Conservation (phyloP, 2,329 filamentous ascomycete genomes). For the Fusarium clavum region DNA sequence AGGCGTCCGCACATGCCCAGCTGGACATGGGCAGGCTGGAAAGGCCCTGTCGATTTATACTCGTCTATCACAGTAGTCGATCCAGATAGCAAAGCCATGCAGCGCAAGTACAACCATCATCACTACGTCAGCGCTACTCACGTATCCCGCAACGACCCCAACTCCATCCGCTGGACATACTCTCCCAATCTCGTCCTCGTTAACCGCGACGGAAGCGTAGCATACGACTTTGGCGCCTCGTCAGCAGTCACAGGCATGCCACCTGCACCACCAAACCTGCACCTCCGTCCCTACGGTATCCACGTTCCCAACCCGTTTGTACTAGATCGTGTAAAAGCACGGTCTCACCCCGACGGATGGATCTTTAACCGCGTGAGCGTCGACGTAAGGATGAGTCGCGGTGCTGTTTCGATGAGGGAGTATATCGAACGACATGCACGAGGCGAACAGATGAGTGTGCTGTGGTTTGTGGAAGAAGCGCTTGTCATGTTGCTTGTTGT, state of each 20-base stretch:
- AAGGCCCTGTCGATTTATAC: constrained; percentile 50
- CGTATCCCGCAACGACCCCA: constrained; percentile 49
- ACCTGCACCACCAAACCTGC: constrained; percentile 37
- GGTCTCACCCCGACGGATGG: constrained; percentile 49
- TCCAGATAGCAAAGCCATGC: constrained; percentile 44
- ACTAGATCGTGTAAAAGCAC: constrained; percentile 51
- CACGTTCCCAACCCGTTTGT: constrained; percentile 51
- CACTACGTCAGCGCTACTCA: constrained; percentile 53
- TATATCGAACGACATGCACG: constrained; percentile 51
- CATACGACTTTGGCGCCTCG: constrained; percentile 49
- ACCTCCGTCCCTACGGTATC: constrained; percentile 46
- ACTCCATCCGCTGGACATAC: constrained; percentile 50
- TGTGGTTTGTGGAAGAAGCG: constrained; percentile 53
- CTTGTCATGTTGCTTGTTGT: constrained; percentile 51
- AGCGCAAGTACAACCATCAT: constrained; percentile 50
- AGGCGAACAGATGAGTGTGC: constrained; percentile 52
- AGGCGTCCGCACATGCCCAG: constrained; percentile 50
- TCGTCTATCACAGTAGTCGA: constrained; percentile 51
- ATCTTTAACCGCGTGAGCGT: constrained; percentile 52
- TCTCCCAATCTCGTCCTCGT: constrained; percentile 50
- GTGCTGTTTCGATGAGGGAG: constrained; percentile 46
- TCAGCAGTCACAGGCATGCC: constrained; percentile 25
- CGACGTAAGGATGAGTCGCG: constrained; percentile 50
- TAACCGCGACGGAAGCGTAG: constrained; percentile 45
- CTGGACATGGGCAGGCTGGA: constrained; percentile 55